These are phyloP conservation scores for Phanerodontia chrysosporium DNA, from an alignment of 768 basidiomycete genomes.

Conservation along the genomic window DNA sequence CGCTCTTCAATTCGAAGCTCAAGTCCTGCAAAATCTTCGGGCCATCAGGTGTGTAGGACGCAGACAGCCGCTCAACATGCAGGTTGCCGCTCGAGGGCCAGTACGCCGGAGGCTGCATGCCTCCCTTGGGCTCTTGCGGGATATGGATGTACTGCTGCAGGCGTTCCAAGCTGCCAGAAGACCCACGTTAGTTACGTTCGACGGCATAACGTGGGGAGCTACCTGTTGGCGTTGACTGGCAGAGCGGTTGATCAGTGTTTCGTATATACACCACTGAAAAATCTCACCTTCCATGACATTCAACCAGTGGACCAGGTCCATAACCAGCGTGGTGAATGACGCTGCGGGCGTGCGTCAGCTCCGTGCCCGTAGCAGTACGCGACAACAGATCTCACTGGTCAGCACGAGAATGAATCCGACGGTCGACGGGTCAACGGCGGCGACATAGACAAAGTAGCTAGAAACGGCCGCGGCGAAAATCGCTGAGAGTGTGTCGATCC, in stretches of 20 bases:
- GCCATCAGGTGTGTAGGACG: slow-evolving; percentile 46
- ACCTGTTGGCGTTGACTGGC: slow-evolving; percentile 39
- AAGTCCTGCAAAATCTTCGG: slow-evolving; percentile 52
- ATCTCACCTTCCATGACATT: slow-evolving; percentile 42
- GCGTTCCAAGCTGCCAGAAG: slow-evolving; percentile 37
- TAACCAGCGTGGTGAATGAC: slow-evolving; percentile 49
- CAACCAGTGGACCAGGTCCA: slow-evolving; percentile 40
- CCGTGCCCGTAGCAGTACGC: neutral
- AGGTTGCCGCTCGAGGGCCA: slow-evolving; percentile 59
- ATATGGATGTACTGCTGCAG: slow-evolving; percentile 51
- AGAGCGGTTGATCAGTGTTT: slow-evolving; percentile 22
- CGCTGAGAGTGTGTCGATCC: slow-evolving; percentile 52
- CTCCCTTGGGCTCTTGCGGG: slow-evolving; percentile 45
- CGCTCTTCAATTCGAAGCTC: slow-evolving; percentile 45
- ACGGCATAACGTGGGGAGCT: neutral
- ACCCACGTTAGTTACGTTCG: neutral
- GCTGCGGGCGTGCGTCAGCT: slow-evolving; percentile 25
- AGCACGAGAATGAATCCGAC: slow-evolving; percentile 31
- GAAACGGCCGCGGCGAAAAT: slow-evolving; percentile 47
- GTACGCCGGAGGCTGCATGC: slow-evolving; percentile 48
- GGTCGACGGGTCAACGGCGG: slow-evolving; percentile 29
- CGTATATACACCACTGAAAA: neutral
- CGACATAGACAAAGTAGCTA: slow-evolving; percentile 44
- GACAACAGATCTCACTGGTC: slow-evolving; percentile 28
- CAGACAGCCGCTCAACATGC: slow-evolving; percentile 46